Base-by-base conservation (phyloP, 805 yeast species). In the Vanderwaltozyma verrucispora region DNA sequence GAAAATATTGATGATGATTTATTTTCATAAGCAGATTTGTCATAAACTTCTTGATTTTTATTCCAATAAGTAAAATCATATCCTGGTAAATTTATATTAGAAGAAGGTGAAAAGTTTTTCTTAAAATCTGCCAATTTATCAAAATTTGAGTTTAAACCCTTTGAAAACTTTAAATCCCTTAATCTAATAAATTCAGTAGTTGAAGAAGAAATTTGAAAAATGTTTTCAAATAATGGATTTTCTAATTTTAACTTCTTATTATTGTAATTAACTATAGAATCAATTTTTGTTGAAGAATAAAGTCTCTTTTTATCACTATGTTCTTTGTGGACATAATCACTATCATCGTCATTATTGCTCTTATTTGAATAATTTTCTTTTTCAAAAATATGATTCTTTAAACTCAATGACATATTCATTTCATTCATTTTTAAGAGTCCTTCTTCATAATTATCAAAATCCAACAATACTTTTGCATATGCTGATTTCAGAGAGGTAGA, bases 401-500 rank as follows among this genome's bases (percentile, higher is more conserved):
- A 23, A 21, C 4, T 17, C n/a, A 26, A 3, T 13, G 26, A 6
- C 5, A 19, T 18, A 20, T 13, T 28, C 17, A 14, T 15, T 12
- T 31, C 27, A 15, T 25, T 20, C 23, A n/a, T 18, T 17, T 26
- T 24, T 27, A 4, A n/a, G n/a, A 30, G 3, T 19, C 30, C 4
- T 14, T 38, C 31, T 24, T 41, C 36, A 33, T 45, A 43, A 13
- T 29, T 27, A 34, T 64, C 64, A 41, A 54, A 60, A 1, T 56
- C 54, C 17, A 45, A 41, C 23, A 74, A 44, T 14, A 69, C 60
- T 42, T 70, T 68, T 41, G 68, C 66, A 49, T 78, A 79, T 1
- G 81, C 72, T 1, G 74, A 57, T 49, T 79, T 74, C 42, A 82
- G 60, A 1, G 86, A 71, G 13, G 86, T 72, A 12, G 85, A 76